Percentiles rank a stretch among this genome's conserved stretches.
Evolutionary conservation across 441 rosid species (phyloP).

Genomic region (Gossypium aridum): DNA sequence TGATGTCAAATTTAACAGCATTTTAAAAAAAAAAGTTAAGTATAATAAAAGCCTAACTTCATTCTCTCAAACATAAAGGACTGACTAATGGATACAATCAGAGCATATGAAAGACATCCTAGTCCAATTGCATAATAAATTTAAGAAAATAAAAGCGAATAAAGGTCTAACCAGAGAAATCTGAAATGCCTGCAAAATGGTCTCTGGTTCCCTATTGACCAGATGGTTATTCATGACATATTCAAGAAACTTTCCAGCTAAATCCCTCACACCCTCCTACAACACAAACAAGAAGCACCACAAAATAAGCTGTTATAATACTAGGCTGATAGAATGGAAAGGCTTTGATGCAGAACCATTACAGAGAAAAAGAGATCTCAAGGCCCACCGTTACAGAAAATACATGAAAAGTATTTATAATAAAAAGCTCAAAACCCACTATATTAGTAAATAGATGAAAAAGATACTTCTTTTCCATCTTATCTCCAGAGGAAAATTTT

Average conservation of each 20-base stretch:
- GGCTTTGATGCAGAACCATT: neutral
- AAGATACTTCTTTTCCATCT: neutral
- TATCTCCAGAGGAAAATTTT: neutral
- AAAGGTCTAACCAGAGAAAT: constrained; percentile 64
- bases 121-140: constrained; percentile 1
- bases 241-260: constrained; percentile 54
- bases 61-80: neutral
- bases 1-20: neutral
- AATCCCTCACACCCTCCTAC: constrained; percentile 59
- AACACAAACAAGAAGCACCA: constrained; percentile 9
- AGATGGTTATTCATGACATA: constrained; percentile 69
- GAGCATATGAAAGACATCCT: neutral
- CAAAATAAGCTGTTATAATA: neutral
- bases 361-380: neutral
- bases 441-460: neutral
- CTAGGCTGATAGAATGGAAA: neutral
- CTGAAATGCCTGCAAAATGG: constrained; percentile 77
- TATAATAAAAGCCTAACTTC: neutral
- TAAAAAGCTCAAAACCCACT: neutral
- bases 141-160: neutral
- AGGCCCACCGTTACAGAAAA: neutral
- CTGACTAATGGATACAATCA: neutral
- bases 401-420: neutral
- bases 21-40: neutral
- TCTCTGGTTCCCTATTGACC: constrained; percentile 47